Percentiles rank a stretch among this genome's conserved stretches.
Conservation (phyloP, 805 yeast species). For the Metschnikowia colocasiae region DNA sequence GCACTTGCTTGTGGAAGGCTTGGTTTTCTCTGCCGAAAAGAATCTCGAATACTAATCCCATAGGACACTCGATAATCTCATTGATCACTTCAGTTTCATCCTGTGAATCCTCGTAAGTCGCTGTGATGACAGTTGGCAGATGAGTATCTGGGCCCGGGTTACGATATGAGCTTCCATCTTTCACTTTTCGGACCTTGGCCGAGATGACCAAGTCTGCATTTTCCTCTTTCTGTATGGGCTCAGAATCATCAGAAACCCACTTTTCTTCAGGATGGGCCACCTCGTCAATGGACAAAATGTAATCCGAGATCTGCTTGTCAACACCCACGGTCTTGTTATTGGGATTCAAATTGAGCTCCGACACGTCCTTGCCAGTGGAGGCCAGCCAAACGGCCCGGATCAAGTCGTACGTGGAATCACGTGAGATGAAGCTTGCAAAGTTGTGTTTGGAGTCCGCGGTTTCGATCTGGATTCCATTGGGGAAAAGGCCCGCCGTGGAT, state of each 20-base stretch:
- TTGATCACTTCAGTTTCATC: slow-evolving; percentile 57
- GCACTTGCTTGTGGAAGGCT: slow-evolving; percentile 38
- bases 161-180: slow-evolving; percentile 34
- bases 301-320: slow-evolving; percentile 13
- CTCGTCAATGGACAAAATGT: slow-evolving; percentile 17
- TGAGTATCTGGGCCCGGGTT: slow-evolving; percentile 44
- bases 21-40: slow-evolving; percentile 58
- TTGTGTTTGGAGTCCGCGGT: slow-evolving; percentile 62
- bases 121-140: slow-evolving; percentile 37
- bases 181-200: slow-evolving; percentile 27
- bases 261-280: slow-evolving; percentile 14
- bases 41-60: slow-evolving; percentile 57
- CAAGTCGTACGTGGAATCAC: slow-evolving; percentile 73
- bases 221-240: not conserved
- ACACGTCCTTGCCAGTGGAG: slow-evolving; percentile 17
- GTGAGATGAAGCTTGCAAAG: slow-evolving; percentile 82
- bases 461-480: slow-evolving; percentile 78
- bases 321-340: slow-evolving; percentile 4
- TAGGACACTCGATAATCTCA: slow-evolving; percentile 54
- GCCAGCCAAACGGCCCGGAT: slow-evolving; percentile 66
- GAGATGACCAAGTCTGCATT: not conserved
- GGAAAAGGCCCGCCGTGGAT: slow-evolving; percentile 83
- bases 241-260: not conserved
- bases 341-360: slow-evolving; percentile 11
- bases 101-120: slow-evolving; percentile 17